These are phyloP conservation scores for Ambrosia artemisiifolia DNA, from an alignment of 129 eudicot species.

Conservation along the genomic window DNA sequence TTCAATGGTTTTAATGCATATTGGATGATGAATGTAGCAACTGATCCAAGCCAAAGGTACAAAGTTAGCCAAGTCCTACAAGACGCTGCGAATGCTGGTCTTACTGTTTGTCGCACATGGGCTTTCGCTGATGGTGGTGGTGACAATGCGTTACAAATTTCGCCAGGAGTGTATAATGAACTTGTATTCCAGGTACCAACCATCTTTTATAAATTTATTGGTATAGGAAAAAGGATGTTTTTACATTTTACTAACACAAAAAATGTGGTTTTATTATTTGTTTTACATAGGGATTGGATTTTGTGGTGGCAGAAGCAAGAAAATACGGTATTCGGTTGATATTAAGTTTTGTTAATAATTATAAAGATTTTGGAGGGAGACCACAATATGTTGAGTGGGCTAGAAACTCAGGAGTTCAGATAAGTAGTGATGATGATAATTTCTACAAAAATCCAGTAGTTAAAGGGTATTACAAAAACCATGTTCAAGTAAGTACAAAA, in stretches of 20 bases:
- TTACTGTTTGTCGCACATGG: conserved; percentile 85
- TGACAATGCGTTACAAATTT: conserved; percentile 59
- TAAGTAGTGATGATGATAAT: conserved; percentile 36
- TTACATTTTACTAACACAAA: background rate
- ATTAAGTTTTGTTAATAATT: conserved; percentile 58
- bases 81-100: conserved; percentile 69
- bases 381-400: conserved; percentile 69
- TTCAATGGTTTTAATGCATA: conserved; percentile 83
- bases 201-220: background rate
- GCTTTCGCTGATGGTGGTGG: conserved; percentile 80
- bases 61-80: conserved; percentile 53
- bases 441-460: conserved; percentile 48
- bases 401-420: conserved; percentile 41
- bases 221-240: too few species aligned
- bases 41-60: conserved; percentile 51
- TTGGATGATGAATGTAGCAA: conserved; percentile 83
- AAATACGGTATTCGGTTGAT: conserved; percentile 48
- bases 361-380: conserved; percentile 61
- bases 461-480: conserved; percentile 49
- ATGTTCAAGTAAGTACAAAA: conserved; percentile 33
- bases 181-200: conserved; percentile 64
- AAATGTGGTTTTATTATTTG: background rate
- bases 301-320: conserved; percentile 63
- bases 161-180: conserved; percentile 80
- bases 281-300: conserved; percentile 54